Conservation (phyloP, 495 filamentous ascomycete genomes). For the Xylaria intraflava region DNA sequence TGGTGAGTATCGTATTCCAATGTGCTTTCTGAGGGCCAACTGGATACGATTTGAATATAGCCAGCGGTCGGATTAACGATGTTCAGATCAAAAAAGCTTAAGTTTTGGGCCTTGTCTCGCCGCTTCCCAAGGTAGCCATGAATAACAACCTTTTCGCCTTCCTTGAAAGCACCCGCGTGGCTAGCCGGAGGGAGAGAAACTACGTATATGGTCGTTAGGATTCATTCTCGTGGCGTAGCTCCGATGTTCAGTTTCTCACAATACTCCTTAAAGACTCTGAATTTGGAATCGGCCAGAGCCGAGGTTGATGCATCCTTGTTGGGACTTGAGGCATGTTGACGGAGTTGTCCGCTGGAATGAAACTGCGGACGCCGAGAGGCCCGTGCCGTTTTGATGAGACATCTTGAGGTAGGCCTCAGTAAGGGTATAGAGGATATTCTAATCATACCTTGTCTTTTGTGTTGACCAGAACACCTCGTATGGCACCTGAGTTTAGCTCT, state of each 20-base stretch:
- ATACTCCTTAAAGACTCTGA: not conserved
- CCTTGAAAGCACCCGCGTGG: constrained; percentile 24
- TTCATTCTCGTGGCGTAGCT: not conserved
- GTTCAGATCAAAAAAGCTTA: constrained; percentile 62
- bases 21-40: constrained; percentile 16
- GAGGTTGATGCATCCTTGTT: not conserved
- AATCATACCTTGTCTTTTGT: constrained; percentile 2
- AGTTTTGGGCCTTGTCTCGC: constrained; percentile 55
- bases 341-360: not conserved
- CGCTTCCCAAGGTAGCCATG: constrained; percentile 66
- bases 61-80: constrained; percentile 10
- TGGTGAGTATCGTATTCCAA: constrained; percentile 18
- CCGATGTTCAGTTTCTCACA: constrained; percentile 1
- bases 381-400: not conserved
- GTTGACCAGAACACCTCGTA: not conserved
- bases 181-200: constrained; percentile 50
- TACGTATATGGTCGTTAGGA: constrained; percentile 13
- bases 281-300: not conserved
- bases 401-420: constrained; percentile 2
- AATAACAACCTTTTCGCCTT: constrained; percentile 50
- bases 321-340: not conserved
- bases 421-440: not conserved
- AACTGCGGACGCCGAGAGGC: not conserved
- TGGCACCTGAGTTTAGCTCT: not conserved
- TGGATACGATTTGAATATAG: constrained; percentile 33